Base-by-base conservation (phyloP, 192 early-diverging fungal genomes). In the Mortierella antarctica region DNA sequence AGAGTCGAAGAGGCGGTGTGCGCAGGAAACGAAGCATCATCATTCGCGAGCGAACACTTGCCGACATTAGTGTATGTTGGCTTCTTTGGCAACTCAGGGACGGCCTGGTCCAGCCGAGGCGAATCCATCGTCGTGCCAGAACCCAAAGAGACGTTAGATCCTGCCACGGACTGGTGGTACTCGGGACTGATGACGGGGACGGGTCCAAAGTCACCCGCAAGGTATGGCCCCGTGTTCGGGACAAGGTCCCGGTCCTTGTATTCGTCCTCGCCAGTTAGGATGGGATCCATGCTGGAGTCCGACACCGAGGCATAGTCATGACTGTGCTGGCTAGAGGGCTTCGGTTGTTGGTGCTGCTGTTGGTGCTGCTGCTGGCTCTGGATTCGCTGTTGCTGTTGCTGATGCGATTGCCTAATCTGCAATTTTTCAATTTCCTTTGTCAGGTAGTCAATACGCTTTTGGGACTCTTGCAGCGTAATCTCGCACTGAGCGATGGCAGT, bases 401-500 rank as follows among this genome's bases (percentile, higher is more conserved):
- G 82, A 59, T 86, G 87, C 31, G 88, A 83, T 71, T 86, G 86
- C 74, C 86, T 85, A 55, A 90, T 82, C 60, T 88, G 83, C 50
- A 95, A 61, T 46, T 86, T 88, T 58, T 84, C 83, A 55, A 91
- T 89, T 80, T 93, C 89, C 62, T 89, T 87, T 53, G 88, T 86
- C 62, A 93, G 84, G 61, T 89, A 95, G 42, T 89, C 90, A 65
- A 95, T 90, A 57, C 87, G 86, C 67, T 88, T 90, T 67, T 92
- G 88, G 41, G 86, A 83, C 49, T 93, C 89, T 57, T 73, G 82
- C 46, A 93, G 87, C 71, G 88, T 88, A 52, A 83, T 84, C 74
- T 97, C 92, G 70, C 95, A 96, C 73, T 95, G 90, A 67, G 92
- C 88, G 63, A 80, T 80, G 69, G 77, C 77, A 31, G 67, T 54